phyloP scores from a whole-genome alignment of 306 rosid species.

The Inga oerstediana region DNA sequence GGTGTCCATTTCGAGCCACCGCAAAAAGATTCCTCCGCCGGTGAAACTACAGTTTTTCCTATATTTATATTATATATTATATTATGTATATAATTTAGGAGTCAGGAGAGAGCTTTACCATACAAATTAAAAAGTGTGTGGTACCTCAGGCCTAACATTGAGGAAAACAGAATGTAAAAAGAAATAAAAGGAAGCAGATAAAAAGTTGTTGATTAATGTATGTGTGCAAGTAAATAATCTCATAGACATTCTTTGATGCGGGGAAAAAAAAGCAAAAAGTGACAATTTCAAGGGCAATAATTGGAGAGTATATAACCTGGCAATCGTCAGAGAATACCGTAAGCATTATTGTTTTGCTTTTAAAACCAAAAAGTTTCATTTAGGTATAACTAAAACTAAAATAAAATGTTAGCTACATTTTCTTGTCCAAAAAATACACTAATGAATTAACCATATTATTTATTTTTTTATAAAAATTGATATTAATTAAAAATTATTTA shows the following conservation, averaged over 20 bases:
- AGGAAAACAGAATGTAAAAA: neutral
- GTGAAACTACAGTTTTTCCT: neutral
- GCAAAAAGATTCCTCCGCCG: constrained; percentile 15
- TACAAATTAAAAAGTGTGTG: neutral
- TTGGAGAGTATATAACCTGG: neutral
- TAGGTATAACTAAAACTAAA: neutral
- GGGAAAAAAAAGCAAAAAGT: neutral
- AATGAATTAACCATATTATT: no score
- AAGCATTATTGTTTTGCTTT: neutral
- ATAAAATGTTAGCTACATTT: neutral
- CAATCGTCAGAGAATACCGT: neutral
- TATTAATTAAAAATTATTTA: no score
- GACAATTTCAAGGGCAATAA: neutral
- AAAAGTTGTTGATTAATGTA: neutral
- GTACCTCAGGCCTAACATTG: neutral
- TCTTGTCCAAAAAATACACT: neutral
- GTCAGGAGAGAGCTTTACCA: neutral
- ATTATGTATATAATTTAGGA: neutral
- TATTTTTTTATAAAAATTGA: no score
- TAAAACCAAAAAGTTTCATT: neutral
- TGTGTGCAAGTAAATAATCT: neutral
- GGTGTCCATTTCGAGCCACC: constrained; percentile 43
- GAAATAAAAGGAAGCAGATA: neutral
- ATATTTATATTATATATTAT: neutral
- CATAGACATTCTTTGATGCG: neutral